These are phyloP conservation scores for Viola odorata DNA, from an alignment of 345 rosid species.

Conservation along the genomic window DNA sequence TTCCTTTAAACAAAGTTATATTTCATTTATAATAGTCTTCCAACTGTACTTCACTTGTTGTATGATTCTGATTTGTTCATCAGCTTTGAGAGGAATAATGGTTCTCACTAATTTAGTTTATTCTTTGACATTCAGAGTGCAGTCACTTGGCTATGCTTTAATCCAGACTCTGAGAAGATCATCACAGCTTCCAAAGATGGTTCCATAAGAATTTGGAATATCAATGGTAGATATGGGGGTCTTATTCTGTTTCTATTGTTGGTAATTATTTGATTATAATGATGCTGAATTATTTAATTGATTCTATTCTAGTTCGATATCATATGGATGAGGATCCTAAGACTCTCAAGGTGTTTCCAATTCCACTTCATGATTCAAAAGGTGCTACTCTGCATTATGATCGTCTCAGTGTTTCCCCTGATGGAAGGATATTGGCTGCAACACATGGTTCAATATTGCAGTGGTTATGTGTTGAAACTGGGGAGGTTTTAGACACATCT, in stretches of 20 bases:
- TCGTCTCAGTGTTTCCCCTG: constrained; percentile 76
- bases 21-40: not conserved
- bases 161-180: constrained; percentile 80
- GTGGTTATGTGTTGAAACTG: constrained; percentile 83
- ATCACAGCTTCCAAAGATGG: constrained; percentile 96
- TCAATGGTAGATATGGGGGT: constrained; percentile 49
- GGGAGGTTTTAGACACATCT: constrained; percentile 76
- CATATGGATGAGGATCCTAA: constrained; percentile 98
- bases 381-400: constrained; percentile 74
- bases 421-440: constrained; percentile 79
- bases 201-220: constrained; percentile 84
- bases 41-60: not conserved
- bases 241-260: not conserved
- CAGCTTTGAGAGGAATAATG: constrained; percentile 3
- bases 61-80: not conserved
- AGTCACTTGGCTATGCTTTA: constrained; percentile 89
- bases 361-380: constrained; percentile 59
- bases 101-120: constrained; percentile 9
- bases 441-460: constrained; percentile 74
- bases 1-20: too few relatives aligned
- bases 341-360: constrained; percentile 78
- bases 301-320: constrained; percentile 60
- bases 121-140: constrained; percentile 64
- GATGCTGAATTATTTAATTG: constrained; percentile 13
- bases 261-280: not conserved